A percentile compares a stretch with the other conserved stretches of the same genome.
Conservation (phyloP, 495 filamentous ascomycete genomes). For the Podospora fimiseda region DNA sequence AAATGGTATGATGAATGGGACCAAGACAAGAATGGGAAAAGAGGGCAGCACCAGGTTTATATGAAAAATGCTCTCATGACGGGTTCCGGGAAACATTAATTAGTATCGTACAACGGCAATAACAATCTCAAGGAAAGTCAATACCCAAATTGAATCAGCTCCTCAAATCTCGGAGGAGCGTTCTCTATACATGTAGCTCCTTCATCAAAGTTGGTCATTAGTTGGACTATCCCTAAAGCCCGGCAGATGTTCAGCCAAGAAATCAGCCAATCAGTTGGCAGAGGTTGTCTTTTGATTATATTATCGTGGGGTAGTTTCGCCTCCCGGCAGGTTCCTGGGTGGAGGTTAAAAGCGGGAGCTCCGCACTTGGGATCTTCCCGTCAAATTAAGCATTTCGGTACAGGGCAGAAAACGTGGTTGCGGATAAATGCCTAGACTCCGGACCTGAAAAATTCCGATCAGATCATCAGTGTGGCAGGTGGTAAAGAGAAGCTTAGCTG, state of each 20-base stretch:
- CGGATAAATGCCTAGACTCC: background rate
- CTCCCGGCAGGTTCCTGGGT: too few relatives aligned
- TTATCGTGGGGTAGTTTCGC: background rate
- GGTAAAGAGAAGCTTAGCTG: background rate
- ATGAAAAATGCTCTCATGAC: too few relatives aligned
- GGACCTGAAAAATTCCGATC: too few relatives aligned
- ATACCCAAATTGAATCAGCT: too few relatives aligned
- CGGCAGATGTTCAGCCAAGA: background rate
- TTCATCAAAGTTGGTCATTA: background rate
- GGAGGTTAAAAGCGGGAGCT: background rate
- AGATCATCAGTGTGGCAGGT: background rate
- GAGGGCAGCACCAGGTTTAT: too few relatives aligned
- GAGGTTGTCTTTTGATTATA: background rate
- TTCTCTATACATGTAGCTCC: background rate
- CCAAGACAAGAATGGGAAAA: too few relatives aligned
- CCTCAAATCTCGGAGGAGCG: background rate
- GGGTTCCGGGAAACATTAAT: too few relatives aligned
- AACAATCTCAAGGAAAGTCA: too few relatives aligned
- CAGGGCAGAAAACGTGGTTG: background rate
- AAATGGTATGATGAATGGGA: too few relatives aligned
- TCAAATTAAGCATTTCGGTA: constrained; percentile 1
- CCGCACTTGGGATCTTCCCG: background rate
- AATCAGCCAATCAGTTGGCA: background rate
- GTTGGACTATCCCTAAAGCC: background rate
- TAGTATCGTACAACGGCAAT: too few relatives aligned